Evolutionary conservation across 1,139 yeast species (phyloP).

Genomic region (Geotrichum histeridarum): DNA sequence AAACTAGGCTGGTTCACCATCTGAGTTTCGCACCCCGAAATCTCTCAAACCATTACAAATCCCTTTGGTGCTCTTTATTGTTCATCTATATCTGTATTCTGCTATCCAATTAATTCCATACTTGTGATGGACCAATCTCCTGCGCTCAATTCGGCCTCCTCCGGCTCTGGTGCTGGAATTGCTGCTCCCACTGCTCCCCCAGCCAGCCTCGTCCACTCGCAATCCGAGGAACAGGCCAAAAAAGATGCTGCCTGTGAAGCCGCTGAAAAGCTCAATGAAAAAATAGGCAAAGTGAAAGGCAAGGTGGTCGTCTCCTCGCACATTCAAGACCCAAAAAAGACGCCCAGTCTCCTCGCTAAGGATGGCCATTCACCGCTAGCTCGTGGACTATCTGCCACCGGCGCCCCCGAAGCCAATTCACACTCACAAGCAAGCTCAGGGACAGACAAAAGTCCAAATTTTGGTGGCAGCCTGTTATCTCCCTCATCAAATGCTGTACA

Average conservation of each 20-base stretch:
- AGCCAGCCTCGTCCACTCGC: neutral
- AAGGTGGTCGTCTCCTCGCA: slow-evolving; percentile 18
- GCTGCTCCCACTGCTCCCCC: neutral
- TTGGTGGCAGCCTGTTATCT: neutral
- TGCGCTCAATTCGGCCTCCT: no score
- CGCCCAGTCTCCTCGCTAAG: slow-evolving; percentile 12
- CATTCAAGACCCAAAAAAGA: slow-evolving; percentile 6
- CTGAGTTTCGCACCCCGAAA: no score
- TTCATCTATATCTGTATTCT: no score
- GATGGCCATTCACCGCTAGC: neutral
- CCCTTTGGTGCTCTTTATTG: no score
- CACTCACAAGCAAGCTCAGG: neutral
- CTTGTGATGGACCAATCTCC: no score
- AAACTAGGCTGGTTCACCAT: no score
- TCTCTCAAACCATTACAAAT: no score
- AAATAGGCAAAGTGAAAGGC: slow-evolving; percentile 20
- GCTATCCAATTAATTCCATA: no score
- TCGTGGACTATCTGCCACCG: no score
- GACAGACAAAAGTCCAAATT: neutral
- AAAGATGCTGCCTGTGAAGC: slow-evolving; percentile 17
- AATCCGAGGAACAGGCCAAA: slow-evolving; percentile 18
- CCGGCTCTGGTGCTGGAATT: no score
- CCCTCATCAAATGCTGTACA: neutral
- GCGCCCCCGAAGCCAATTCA: neutral
- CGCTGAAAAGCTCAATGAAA: slow-evolving; percentile 19